Evolutionary conservation across 2,329 filamentous ascomycete genomes (phyloP).

Genomic region (Diaporthe destruens): DNA sequence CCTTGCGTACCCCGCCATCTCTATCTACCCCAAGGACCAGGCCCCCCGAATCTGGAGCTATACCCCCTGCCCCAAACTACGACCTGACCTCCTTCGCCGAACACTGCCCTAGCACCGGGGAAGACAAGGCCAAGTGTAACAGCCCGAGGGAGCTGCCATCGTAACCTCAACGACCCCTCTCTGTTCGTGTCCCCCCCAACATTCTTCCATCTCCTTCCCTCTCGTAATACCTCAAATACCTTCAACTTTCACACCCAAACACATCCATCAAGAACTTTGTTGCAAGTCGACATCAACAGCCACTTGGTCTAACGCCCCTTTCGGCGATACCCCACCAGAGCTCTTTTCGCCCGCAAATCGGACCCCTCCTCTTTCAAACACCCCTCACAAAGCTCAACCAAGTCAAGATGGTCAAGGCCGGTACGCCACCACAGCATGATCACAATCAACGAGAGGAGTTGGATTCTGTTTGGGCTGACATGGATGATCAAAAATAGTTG

Average conservation of each 20-base stretch:
- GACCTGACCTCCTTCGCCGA: constrained; percentile 32
- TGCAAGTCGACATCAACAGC: constrained; percentile 34
- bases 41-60: constrained; percentile 25
- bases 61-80: not conserved
- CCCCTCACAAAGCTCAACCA: constrained; percentile 39
- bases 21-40: constrained; percentile 3
- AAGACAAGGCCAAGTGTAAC: constrained; percentile 40
- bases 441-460: constrained; percentile 35
- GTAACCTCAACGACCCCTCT: constrained; percentile 34
- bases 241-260: not conserved
- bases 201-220: not conserved
- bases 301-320: constrained; percentile 34
- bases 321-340: constrained; percentile 40
- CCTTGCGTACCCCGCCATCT: constrained; percentile 33
- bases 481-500: constrained; percentile 61
- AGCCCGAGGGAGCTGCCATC: constrained; percentile 30
- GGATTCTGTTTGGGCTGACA: constrained; percentile 40
- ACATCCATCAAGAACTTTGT: not conserved
- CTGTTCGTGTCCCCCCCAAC: constrained; percentile 1
- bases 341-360: constrained; percentile 20
- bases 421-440: constrained; percentile 44
- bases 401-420: constrained; percentile 56
- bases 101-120: constrained; percentile 24
- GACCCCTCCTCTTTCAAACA: constrained; percentile 46
- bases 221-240: constrained; percentile 3